Evolutionary conservation across 495 filamentous ascomycete species (phyloP).

Genomic region (Oidiodendron maius): DNA sequence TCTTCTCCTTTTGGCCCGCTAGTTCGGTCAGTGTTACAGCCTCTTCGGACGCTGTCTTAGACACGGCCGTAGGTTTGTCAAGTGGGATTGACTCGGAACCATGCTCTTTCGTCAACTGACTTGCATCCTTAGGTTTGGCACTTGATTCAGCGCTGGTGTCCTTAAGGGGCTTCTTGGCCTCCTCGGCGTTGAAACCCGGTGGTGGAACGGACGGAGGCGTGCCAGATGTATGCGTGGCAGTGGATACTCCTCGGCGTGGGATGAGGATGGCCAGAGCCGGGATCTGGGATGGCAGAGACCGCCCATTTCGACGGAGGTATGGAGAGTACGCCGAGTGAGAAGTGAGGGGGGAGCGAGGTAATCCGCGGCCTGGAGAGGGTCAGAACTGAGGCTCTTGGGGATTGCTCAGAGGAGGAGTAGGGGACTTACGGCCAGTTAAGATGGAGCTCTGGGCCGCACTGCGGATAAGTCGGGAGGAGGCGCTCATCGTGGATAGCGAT

Average conservation of each 20-base stretch:
- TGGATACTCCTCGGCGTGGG: conserved; percentile 58
- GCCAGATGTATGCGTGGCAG: conserved; percentile 61
- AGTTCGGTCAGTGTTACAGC: conserved; percentile 37
- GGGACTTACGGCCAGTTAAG: conserved; percentile 32
- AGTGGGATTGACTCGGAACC: conserved; percentile 14
- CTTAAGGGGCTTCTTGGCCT: conserved; percentile 81
- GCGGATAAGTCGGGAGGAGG: conserved; percentile 51
- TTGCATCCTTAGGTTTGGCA: conserved; percentile 25
- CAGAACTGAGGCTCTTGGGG: too few relatives aligned
- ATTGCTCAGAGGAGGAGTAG: too few relatives aligned
- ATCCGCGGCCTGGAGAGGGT: conserved; percentile 30
- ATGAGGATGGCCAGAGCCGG: conserved; percentile 62
- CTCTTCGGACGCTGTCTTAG: conserved; percentile 40
- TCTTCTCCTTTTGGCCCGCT: conserved; percentile 34
- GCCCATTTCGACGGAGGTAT: conserved; percentile 51
- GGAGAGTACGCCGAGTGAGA: conserved; percentile 37
- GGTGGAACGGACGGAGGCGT: conserved; percentile 62
- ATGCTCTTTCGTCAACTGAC: conserved; percentile 20
- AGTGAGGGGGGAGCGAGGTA: conserved; percentile 26
- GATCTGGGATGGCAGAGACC: conserved; percentile 52
- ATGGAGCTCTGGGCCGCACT: conserved; percentile 53
- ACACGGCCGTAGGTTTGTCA: conserved; percentile 25
- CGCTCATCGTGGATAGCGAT: conserved; percentile 44
- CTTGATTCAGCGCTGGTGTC: conserved; percentile 37
- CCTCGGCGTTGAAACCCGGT: conserved; percentile 86